Evolutionary conservation across 2,329 filamentous ascomycete genomes (phyloP).

Genomic region (Xylaria sp.): DNA sequence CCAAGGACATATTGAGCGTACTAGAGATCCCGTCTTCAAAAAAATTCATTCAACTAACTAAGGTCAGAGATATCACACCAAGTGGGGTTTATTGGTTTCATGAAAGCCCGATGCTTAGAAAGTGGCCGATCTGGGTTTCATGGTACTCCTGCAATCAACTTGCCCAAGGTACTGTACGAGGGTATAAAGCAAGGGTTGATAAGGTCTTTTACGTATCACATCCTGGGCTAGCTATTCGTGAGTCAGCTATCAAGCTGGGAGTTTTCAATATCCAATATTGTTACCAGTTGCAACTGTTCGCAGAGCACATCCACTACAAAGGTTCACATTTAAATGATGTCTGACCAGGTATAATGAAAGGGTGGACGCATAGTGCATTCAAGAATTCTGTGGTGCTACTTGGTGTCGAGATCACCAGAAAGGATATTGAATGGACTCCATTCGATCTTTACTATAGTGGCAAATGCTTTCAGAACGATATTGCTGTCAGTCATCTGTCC

Average conservation of each 20-base stretch:
- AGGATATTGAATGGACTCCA: neutral
- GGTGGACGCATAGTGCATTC: conserved; percentile 22
- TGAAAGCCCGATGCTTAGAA: neutral
- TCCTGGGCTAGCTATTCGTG: conserved; percentile 7
- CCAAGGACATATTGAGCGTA: neutral
- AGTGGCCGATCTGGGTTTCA: conserved; percentile 8
- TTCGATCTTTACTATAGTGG: neutral
- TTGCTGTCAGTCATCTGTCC: conserved; percentile 14
- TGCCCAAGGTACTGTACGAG: conserved; percentile 4
- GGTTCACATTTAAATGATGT: neutral
- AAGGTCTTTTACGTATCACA: neutral
- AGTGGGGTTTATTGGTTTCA: neutral
- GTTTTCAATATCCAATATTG: neutral
- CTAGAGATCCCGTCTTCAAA: neutral
- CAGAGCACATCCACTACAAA: neutral
- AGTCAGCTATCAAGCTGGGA: neutral
- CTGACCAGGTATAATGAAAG: conserved; percentile 7
- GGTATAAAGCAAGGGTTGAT: neutral
- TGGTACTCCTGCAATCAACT: conserved; percentile 15
- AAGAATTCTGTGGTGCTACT: conserved; percentile 7
- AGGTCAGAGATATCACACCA: neutral
- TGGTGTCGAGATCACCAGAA: conserved; percentile 11
- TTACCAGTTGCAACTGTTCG: neutral
- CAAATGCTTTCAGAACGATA: neutral
- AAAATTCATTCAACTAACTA: conserved; percentile 9